Base-by-base conservation (phyloP, 495 filamentous ascomycete species). In the Immersiella caudata region DNA sequence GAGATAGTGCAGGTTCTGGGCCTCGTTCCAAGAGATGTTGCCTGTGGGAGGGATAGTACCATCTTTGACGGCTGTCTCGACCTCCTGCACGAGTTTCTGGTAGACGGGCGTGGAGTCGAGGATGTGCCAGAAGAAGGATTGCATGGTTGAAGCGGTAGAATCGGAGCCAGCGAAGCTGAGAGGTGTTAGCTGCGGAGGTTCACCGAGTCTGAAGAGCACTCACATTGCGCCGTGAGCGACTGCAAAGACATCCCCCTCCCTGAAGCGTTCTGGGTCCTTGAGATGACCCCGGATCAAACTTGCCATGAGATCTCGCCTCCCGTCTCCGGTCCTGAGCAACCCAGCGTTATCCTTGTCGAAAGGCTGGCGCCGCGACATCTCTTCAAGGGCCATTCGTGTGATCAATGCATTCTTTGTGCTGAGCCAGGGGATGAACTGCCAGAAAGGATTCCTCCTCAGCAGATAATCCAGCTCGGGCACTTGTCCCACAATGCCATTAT, bases 131-230 rank as follows among this genome's bases (percentile, higher is more conserved):
- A 90, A 79, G 68, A 81, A 84, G 60, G 81, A 84, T 65, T 86
- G 82, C 69, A 90, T 81, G 1, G 85, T 83, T 4, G 82, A 83
- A 25, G 86, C 86, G 3, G 85, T 89, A 20, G 88, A 89, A 72
- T 90, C 88, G 18, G 86, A 85, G 59, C 87, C 88, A 2, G 87
- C 88, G 68, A 87, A 80, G 68, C 82, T 84, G 66, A 35, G 11
- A 57, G 12, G 29, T 62, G 22, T 33, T 16, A 51, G 25, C 21
- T 20, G 52, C 51, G 52, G 6, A 51, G 55, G 0, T 57, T 29
- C 35, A 26, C 12, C 29, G 25, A 51, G 3, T 5, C 20, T 12
- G 25, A 20, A 52, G 21, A 35, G 29, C 1, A 79, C 79, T 76
- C 60, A 84, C 79, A 87, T 83, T 16, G 84, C 83, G 18, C 81